A percentile compares a stretch with the other conserved stretches of the same genome.
phyloP scores from a whole-genome alignment of 192 early-diverging fungal genomes.

The Coemansia sp. region DNA sequence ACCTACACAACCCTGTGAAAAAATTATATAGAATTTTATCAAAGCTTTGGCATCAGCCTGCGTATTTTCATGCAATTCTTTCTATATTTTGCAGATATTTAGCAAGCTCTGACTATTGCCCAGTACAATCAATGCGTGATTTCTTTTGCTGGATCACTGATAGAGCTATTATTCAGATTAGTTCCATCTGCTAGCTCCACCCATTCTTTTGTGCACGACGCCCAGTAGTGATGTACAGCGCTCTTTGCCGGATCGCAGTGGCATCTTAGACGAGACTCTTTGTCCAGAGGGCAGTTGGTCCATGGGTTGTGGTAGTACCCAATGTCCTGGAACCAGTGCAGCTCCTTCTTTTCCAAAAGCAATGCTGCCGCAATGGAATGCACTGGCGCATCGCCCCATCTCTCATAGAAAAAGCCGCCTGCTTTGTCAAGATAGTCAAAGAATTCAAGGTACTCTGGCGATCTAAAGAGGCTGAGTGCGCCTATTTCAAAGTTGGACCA shows the following conservation, averaged over 20 bases:
- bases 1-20: too few species aligned
- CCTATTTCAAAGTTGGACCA: conserved; percentile 93
- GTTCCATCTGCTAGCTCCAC: conserved; percentile 21
- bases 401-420: conserved; percentile 86
- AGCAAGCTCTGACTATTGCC: neutral
- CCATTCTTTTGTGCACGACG: conserved; percentile 49
- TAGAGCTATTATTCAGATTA: neutral
- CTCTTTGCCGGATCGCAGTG: conserved; percentile 53
- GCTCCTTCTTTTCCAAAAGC: conserved; percentile 56
- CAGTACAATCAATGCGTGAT: neutral
- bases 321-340: conserved; percentile 74
- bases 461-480: conserved; percentile 65
- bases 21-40: too few species aligned
- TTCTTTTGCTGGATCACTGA: neutral
- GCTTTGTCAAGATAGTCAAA: conserved; percentile 71
- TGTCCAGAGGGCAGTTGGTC: conserved; percentile 47
- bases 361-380: conserved; percentile 65
- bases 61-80: too few species aligned
- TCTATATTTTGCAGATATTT: too few species aligned
- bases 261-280: conserved; percentile 37
- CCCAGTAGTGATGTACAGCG: conserved; percentile 49
- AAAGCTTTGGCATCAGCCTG: too few species aligned
- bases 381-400: conserved; percentile 75
- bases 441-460: conserved; percentile 64
- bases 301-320: conserved; percentile 66